Percentiles rank a stretch among this genome's conserved stretches.
phyloP scores from a whole-genome alignment of 148 eudicot species.

The Simmondsia chinensis region DNA sequence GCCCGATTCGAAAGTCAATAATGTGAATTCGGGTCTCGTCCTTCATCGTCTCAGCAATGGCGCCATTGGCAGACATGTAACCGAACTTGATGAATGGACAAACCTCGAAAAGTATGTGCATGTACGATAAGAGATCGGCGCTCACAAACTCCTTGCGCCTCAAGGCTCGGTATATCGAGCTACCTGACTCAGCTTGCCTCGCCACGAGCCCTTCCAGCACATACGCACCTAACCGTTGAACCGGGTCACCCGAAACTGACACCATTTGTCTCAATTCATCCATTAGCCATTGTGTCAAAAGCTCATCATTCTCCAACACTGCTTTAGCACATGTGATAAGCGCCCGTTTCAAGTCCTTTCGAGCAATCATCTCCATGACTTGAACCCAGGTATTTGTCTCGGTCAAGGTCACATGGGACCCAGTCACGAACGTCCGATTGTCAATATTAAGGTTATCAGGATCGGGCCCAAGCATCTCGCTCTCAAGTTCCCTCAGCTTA shows the following conservation, averaged over 20 bases:
- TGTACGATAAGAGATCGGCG: conserved; percentile 41
- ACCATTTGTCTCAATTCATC: conserved; percentile 43
- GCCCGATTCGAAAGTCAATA: conserved; percentile 52
- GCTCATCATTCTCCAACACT: conserved; percentile 31
- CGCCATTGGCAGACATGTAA: conserved; percentile 70
- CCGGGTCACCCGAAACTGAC: conserved; percentile 48
- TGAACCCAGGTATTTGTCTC: conserved; percentile 32
- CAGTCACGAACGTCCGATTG: conserved; percentile 8
- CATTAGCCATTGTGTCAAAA: conserved; percentile 32
- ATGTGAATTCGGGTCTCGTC: conserved; percentile 47
- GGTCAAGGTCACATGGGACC: conserved; percentile 9
- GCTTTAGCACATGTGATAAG: conserved; percentile 44
- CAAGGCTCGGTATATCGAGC: conserved; percentile 38
- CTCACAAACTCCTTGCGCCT: conserved; percentile 40
- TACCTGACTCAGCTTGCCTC: conserved; percentile 41
- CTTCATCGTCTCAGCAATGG: conserved; percentile 64
- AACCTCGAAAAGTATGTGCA: conserved; percentile 55
- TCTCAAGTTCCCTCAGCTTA: conserved; percentile 43
- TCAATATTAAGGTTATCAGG: conserved; percentile 22
- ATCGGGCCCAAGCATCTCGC: conserved; percentile 50
- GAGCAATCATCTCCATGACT: conserved; percentile 32
- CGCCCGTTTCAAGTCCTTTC: conserved; percentile 31
- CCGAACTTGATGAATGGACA: conserved; percentile 68
- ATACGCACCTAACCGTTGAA: conserved; percentile 49
- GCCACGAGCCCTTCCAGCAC: conserved; percentile 60